Base-by-base conservation (phyloP, 352 stramenopile genomes). In the Phytophthora sojae region DNA sequence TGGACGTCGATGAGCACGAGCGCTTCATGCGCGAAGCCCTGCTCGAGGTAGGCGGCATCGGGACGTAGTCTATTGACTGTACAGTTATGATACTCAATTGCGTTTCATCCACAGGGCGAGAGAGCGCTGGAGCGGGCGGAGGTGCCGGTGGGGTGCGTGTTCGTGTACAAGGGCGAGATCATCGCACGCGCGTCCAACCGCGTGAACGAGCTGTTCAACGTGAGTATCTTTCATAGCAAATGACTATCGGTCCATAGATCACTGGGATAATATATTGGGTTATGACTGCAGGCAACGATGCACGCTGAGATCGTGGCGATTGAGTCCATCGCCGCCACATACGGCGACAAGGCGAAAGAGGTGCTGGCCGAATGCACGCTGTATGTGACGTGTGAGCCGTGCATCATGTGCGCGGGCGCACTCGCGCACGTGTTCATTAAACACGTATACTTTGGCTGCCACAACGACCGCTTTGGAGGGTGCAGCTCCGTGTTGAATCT, bases 321-420 rank as follows among this genome's bases (percentile, higher is more conserved):
- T 32, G 85, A 97, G 56, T 70, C 81, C 32, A 91, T 97, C 63
- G 80, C 93, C 21, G 62, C 67, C 2, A 64, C 59, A 11, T 83
- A 81, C 50, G 80, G 85, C 17, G 71, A 81, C 6, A 53, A 81
- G 23, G 77, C 86, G 26, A 61, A 23, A 6, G 55, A 82, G 14
- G 71, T 94, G 25, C 72, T 96, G 30, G 73, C 79, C 2, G 64
- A 91, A 29, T 89, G 82, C 51, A 86, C 77, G 53, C 75, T 96
- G 37, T 96, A 95, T 68, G 94, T 98, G 45, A 98, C 95, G 8
- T 97, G 92, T 39, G 95, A 98, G 77, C 95, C 95, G 5, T 98
- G 95, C 72, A 98, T 98, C 65, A 98, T 98, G 95, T 98, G 95
- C 52, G 94, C 95, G 3, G 82, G 80, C 29, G 94, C 94, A n/a